Evolutionary conservation across 768 basidiomycete genomes (phyloP).

Genomic region (Fomitopsis pulvina): DNA sequence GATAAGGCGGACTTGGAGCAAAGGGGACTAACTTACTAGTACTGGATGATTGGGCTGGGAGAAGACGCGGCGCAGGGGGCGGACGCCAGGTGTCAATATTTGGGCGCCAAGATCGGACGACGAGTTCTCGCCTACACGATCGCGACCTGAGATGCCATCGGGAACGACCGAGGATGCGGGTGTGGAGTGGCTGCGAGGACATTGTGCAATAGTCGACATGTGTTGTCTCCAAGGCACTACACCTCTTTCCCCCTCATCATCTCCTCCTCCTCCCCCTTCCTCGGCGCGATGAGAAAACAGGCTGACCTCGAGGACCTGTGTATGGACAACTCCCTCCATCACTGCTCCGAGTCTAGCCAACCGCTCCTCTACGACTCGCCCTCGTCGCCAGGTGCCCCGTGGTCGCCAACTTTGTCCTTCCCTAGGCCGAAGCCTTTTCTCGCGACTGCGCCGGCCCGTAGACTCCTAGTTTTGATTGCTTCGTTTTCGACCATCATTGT

Average conservation of each 20-base stretch:
- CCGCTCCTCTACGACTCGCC: conserved; percentile 20
- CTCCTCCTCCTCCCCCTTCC: not conserved
- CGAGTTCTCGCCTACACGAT: no score
- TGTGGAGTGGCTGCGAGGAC: no score
- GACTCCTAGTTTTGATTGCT: conserved; percentile 20
- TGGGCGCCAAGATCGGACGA: no score
- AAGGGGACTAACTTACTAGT: no score
- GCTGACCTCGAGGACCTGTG: not conserved
- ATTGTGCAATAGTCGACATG: not conserved
- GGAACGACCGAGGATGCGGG: no score
- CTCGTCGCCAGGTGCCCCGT: conserved; percentile 10
- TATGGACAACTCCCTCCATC: conserved; percentile 1
- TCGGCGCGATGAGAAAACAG: conserved; percentile 10
- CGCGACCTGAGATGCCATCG: no score
- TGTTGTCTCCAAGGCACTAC: not conserved
- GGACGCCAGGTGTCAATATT: no score
- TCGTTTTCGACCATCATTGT: conserved; percentile 26
- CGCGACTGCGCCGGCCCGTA: conserved; percentile 1
- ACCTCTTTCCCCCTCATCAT: not conserved
- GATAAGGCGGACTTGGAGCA: no score
- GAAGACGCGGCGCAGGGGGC: no score
- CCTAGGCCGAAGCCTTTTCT: not conserved
- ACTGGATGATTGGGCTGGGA: no score
- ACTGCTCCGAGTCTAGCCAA: conserved; percentile 17
- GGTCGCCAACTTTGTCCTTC: not conserved